These are phyloP conservation scores for Sanghuangporus weigelae DNA, from an alignment of 1,284 basidiomycete species.

Conservation along the genomic window DNA sequence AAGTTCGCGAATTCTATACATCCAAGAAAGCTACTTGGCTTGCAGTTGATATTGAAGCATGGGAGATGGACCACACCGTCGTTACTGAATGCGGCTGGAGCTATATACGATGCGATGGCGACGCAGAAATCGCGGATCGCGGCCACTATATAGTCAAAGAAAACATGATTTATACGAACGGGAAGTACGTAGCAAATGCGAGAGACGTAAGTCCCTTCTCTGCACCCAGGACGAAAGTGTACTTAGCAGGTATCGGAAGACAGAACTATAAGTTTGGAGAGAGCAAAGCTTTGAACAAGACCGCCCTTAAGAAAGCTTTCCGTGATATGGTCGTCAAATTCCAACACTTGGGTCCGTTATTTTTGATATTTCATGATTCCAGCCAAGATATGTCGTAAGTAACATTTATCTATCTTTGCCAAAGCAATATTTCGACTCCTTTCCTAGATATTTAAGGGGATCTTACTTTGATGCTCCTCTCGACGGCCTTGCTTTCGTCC, in stretches of 20 bases:
- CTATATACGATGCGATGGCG: slow-evolving; percentile 49
- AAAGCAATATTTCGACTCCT: neutral
- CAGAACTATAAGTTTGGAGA: slow-evolving; percentile 65
- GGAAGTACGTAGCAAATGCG: slow-evolving; percentile 55
- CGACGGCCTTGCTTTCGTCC: slow-evolving; percentile 43
- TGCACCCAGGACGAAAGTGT: neutral
- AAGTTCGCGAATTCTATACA: slow-evolving; percentile 56
- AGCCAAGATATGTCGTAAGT: slow-evolving; percentile 67
- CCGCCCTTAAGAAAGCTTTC: slow-evolving; percentile 48
- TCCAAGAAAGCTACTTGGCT: slow-evolving; percentile 62
- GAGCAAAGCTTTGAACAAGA: slow-evolving; percentile 47
- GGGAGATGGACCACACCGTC: slow-evolving; percentile 66
- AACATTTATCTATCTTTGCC: neutral
- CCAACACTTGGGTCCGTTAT: slow-evolving; percentile 52
- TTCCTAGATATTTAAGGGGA: slow-evolving; percentile 44
- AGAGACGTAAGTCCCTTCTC: slow-evolving; percentile 43
- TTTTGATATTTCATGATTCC: slow-evolving; percentile 74
- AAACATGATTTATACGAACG: slow-evolving; percentile 50
- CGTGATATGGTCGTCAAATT: slow-evolving; percentile 42
- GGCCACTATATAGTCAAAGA: slow-evolving; percentile 69
- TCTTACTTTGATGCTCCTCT: slow-evolving; percentile 46
- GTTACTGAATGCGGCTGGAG: slow-evolving; percentile 79
- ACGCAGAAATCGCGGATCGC: slow-evolving; percentile 37
- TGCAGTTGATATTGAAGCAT: slow-evolving; percentile 75
- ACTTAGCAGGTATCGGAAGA: neutral